Percentiles rank a stretch among this genome's conserved stretches.
Evolutionary conservation across 768 basidiomycete species (phyloP).

Genomic region (Gautieria morchelliformis): DNA sequence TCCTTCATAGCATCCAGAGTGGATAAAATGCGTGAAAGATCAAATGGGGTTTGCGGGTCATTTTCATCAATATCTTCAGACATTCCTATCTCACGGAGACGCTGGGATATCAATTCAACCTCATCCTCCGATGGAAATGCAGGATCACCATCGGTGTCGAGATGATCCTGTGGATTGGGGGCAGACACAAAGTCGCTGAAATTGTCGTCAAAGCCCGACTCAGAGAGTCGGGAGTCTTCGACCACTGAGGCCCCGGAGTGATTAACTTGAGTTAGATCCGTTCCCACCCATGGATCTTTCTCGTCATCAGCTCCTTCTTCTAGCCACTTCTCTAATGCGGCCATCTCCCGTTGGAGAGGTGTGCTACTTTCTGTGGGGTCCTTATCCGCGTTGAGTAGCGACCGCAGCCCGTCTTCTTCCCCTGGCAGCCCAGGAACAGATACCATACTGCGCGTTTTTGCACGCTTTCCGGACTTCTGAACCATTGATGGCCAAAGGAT

Average conservation of each 20-base stretch:
- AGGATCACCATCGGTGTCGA: neutral
- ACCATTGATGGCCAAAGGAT: conserved; percentile 85
- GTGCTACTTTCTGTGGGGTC: conserved; percentile 3
- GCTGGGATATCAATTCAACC: conserved; percentile 21
- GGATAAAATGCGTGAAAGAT: conserved; percentile 51
- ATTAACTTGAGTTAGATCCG: neutral
- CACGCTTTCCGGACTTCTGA: conserved; percentile 19
- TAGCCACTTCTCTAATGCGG: conserved; percentile 54
- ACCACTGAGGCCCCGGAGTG: too few species aligned
- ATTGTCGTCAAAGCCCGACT: conserved; percentile 60
- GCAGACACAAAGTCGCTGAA: conserved; percentile 70
- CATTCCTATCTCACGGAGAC: conserved; percentile 19
- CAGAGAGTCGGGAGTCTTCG: neutral
- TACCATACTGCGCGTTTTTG: conserved; percentile 2
- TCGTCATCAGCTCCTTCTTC: conserved; percentile 32
- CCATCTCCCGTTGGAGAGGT: conserved; percentile 40
- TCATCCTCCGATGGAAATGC: conserved; percentile 21
- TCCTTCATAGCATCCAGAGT: conserved; percentile 66
- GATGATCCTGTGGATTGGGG: conserved; percentile 13
- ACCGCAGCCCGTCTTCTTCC: conserved; percentile 28
- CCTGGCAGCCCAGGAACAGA: conserved; percentile 12
- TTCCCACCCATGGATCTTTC: conserved; percentile 15
- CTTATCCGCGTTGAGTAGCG: conserved; percentile 19
- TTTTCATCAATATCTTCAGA: conserved; percentile 11
- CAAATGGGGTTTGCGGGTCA: conserved; percentile 32